A percentile compares a stretch with the other conserved stretches of the same genome.
phyloP scores from a whole-genome alignment of 2,329 filamentous ascomycete genomes.

The Aphanoascus verrucosus region DNA sequence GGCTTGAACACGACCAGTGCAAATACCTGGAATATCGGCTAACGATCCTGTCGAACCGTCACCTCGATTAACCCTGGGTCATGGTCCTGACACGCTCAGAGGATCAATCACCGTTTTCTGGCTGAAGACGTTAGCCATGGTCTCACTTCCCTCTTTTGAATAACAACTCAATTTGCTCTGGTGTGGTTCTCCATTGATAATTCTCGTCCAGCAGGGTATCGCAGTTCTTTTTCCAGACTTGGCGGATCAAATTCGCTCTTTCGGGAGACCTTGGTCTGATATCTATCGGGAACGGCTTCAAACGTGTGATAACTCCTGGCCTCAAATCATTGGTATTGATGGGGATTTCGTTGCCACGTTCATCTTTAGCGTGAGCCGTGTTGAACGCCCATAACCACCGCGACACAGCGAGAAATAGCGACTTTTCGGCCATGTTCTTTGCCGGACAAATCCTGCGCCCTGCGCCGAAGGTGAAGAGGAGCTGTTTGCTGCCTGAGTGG shows the following conservation, averaged over 20 bases:
- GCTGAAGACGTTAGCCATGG: neutral
- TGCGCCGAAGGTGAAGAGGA: slow-evolving; percentile 33
- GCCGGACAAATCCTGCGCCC: slow-evolving; percentile 22
- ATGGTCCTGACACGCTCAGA: no score
- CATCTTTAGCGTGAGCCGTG: slow-evolving; percentile 5
- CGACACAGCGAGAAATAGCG: slow-evolving; percentile 39
- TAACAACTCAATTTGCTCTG: neutral
- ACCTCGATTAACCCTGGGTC: no score
- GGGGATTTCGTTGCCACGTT: slow-evolving; percentile 1
- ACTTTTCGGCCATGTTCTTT: slow-evolving; percentile 44
- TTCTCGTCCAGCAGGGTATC: slow-evolving; percentile 4
- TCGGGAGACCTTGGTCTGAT: neutral
- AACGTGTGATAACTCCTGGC: neutral
- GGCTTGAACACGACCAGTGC: no score
- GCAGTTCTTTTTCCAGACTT: slow-evolving; percentile 4
- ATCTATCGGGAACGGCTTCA: slow-evolving; percentile 3
- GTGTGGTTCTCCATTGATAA: slow-evolving; percentile 3
- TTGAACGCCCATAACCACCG: slow-evolving; percentile 43
- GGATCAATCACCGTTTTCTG: neutral
- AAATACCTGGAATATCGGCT: no score
- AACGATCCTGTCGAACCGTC: no score
- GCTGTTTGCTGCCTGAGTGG: slow-evolving; percentile 25
- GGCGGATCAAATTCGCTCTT: neutral
- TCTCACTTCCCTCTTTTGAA: neutral
- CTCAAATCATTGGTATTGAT: slow-evolving; percentile 1